Conservation (phyloP, 805 yeast species). For the Ogataea degrootiae region DNA sequence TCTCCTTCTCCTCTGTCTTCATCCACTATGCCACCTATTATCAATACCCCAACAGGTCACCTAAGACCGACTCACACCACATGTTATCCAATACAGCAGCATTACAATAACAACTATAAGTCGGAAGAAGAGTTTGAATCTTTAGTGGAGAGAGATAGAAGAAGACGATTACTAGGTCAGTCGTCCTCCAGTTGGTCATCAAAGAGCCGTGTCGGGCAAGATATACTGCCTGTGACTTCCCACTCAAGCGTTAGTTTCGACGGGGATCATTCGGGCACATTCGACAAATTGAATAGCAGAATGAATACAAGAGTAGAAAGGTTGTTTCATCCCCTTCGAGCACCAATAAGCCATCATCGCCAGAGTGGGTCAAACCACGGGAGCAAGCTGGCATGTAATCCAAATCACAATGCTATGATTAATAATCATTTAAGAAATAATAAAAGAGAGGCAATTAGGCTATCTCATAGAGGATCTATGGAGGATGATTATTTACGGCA, state of each 20-base stretch:
- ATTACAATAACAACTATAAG: neutral
- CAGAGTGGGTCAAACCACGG: neutral
- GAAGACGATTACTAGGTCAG: neutral
- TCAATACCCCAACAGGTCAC: neutral
- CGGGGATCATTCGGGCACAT: neutral
- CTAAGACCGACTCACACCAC: neutral
- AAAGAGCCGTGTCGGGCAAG: neutral
- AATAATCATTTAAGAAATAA: no score
- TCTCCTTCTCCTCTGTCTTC: constrained; percentile 1
- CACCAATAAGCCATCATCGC: constrained; percentile 1
- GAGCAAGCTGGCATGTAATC: constrained; percentile 7
- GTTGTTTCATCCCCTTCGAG: constrained; percentile 18
- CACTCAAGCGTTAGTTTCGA: neutral
- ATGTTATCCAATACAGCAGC: neutral
- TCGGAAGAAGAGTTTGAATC: constrained; percentile 6
- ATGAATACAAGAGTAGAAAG: constrained; percentile 10
- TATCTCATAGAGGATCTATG: constrained; percentile 21
- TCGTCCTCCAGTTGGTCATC: neutral
- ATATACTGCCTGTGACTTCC: neutral
- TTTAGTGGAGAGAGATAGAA: neutral
- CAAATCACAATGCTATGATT: constrained; percentile 2
- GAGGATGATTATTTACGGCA: constrained; percentile 24
- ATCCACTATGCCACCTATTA: neutral
- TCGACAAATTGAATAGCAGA: neutral
- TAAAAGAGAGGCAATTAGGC: no score